Evolutionary conservation across 768 basidiomycete species (phyloP).

Genomic region (Lentinula raphanica): DNA sequence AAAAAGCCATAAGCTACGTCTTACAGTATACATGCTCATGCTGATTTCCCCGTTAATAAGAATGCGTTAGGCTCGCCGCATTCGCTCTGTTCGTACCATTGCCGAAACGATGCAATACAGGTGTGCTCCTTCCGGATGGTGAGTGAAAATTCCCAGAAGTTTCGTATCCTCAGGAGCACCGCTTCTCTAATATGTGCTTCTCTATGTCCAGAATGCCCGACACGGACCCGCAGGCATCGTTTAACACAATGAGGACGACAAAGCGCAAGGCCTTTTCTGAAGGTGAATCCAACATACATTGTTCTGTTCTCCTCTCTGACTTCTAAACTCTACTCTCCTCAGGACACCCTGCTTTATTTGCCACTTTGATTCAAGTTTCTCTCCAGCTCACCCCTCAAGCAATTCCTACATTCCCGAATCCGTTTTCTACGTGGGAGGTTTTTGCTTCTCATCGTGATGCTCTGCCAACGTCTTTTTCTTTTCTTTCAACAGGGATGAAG

Average conservation of each 20-base stretch:
- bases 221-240: constrained; percentile 52
- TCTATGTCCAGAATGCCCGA: constrained; percentile 32
- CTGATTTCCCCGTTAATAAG: too few relatives aligned
- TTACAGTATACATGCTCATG: too few relatives aligned
- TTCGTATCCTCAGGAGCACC: constrained; percentile 11
- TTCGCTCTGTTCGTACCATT: too few relatives aligned
- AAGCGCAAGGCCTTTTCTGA: constrained; percentile 88
- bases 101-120: too few relatives aligned
- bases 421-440: constrained; percentile 84
- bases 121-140: too few relatives aligned
- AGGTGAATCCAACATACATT: too few relatives aligned
- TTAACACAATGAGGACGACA: constrained; percentile 99
- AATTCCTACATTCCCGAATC: constrained; percentile 91
- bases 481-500: constrained; percentile 72
- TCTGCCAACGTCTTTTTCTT: constrained; percentile 7
- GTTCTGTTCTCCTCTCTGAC: constrained; percentile 15
- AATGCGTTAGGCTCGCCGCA: too few relatives aligned
- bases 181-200: constrained; percentile 18
- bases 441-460: constrained; percentile 10
- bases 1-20: too few relatives aligned
- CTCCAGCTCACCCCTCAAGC: constrained; percentile 86
- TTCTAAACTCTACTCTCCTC: constrained; percentile 3
- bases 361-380: constrained; percentile 93
- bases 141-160: too few relatives aligned
- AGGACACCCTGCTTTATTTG: constrained; percentile 98